phyloP scores from a whole-genome alignment of 345 rosid genomes.

The Linum lewisii region DNA sequence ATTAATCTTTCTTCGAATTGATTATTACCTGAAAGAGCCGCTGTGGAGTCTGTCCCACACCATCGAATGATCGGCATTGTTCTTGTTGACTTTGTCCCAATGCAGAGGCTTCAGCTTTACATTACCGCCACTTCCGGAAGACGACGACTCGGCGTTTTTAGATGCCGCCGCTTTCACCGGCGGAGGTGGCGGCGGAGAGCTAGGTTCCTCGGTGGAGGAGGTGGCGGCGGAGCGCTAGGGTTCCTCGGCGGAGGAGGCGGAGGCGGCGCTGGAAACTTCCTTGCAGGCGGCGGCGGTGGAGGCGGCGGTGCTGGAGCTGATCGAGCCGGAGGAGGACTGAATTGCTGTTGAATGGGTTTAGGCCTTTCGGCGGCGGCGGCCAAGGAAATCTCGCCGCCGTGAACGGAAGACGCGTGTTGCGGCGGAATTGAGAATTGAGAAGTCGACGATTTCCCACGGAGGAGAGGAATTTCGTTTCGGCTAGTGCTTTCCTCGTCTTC shows the following conservation, averaged over 20 bases:
- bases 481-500: slow-evolving; percentile 10
- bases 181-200: background rate
- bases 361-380: slow-evolving; percentile 11
- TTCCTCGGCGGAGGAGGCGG: slow-evolving; percentile 32
- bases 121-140: slow-evolving; percentile 30
- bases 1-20: too few species aligned
- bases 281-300: slow-evolving; percentile 19
- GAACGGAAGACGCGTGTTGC: slow-evolving; percentile 15
- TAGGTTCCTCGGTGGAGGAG: slow-evolving; percentile 17
- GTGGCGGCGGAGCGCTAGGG: slow-evolving; percentile 34
- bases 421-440: slow-evolving; percentile 30
- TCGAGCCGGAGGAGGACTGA: slow-evolving; percentile 19
- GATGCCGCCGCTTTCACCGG: background rate
- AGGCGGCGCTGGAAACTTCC: slow-evolving; percentile 29
- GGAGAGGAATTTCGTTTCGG: slow-evolving; percentile 47
- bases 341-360: slow-evolving; percentile 17
- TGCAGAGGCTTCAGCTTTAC: slow-evolving; percentile 79
- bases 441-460: slow-evolving; percentile 48
- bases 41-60: slow-evolving; percentile 79
- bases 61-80: slow-evolving; percentile 54
- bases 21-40: slow-evolving; percentile 72
- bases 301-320: slow-evolving; percentile 23
- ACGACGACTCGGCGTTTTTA: slow-evolving; percentile 26
- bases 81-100: slow-evolving; percentile 74
- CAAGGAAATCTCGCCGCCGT: slow-evolving; percentile 7